Base-by-base conservation (phyloP, 2,329 filamentous ascomycete genomes). In the Alternaria alternata region DNA sequence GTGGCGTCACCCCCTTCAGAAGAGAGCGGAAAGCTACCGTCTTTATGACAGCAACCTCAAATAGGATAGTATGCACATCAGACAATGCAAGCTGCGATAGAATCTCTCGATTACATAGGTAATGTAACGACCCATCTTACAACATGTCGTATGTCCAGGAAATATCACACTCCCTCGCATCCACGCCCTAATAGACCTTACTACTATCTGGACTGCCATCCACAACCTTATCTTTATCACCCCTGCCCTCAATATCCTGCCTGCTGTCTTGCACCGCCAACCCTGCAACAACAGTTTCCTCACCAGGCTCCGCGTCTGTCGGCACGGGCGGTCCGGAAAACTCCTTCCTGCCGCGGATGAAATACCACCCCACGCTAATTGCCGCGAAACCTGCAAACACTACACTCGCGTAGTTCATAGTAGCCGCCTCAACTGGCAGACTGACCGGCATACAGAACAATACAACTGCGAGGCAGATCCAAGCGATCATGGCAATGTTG, bases 361-460 rank as follows among this genome's bases (percentile, higher is more conserved):
- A 70, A 44, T 79, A 81, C 73, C 78, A 79, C 1, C 68, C 63
- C 1, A 78, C 55, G 57, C 74, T 76, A 22, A 81, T 79, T 3
- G 63, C 36, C 4, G 75, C 76, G 46, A 81, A 78, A 0, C 78
- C 78, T 14, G 76, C 78, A 63, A 80, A 81, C 0, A 80, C 79
- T 3, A 79, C 78, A 42, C 70, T 75, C 2, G 78, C 78, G 54
- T 81, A 81, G 59, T 84, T 84, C 82, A 84, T 78, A 4, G 68
- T 76, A 1, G 66, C 67, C 0, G 80, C 69, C 36, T 76, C 77
- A 0, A 79, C 79, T 0, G 81, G 80, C 12, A 84, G 62, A 44
- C 75, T 79, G 24, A 82, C 79, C 0, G 83, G 91, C 89, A 94
- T 91, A 74, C 89, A 93, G 81, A 93, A 94, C 44, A 94, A 80